Conservation (phyloP, 192 early-diverging fungal genomes). For the Backusella westeae region DNA sequence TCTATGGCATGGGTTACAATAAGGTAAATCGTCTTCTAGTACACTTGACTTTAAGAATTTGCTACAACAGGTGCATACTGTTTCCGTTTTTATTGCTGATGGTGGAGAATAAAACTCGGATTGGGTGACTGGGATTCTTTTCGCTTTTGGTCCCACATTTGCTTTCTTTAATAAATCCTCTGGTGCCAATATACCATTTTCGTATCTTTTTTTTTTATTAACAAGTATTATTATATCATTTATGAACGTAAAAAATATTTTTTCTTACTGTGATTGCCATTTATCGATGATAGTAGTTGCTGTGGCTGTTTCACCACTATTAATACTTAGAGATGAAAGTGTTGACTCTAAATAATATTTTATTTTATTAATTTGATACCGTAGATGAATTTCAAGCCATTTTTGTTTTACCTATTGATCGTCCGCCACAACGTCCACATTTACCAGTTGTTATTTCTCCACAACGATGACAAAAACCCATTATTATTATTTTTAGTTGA, state of each 20-base stretch:
- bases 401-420: constrained; percentile 41
- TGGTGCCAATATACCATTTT: constrained; percentile 7
- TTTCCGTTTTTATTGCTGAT: not conserved
- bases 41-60: not conserved
- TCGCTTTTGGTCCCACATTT: constrained; percentile 9
- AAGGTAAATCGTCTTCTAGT: constrained; percentile 16
- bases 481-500: constrained; percentile 11
- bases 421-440: constrained; percentile 50
- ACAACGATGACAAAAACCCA: constrained; percentile 55
- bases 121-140: constrained; percentile 2
- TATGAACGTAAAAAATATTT: too few relatives aligned
- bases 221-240: too few relatives aligned
- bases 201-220: not conserved
- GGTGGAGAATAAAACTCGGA: constrained; percentile 1
- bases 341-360: constrained; percentile 12
- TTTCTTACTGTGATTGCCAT: constrained; percentile 34
- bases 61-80: constrained; percentile 5
- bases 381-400: not conserved
- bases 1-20: constrained; percentile 20
- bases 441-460: constrained; percentile 46
- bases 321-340: constrained; percentile 1
- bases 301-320: not conserved
- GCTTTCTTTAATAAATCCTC: constrained; percentile 6
- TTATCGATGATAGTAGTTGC: not conserved
- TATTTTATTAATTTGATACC: not conserved